phyloP scores from a whole-genome alignment of 768 basidiomycete species.

The Mycena rebaudengoi region DNA sequence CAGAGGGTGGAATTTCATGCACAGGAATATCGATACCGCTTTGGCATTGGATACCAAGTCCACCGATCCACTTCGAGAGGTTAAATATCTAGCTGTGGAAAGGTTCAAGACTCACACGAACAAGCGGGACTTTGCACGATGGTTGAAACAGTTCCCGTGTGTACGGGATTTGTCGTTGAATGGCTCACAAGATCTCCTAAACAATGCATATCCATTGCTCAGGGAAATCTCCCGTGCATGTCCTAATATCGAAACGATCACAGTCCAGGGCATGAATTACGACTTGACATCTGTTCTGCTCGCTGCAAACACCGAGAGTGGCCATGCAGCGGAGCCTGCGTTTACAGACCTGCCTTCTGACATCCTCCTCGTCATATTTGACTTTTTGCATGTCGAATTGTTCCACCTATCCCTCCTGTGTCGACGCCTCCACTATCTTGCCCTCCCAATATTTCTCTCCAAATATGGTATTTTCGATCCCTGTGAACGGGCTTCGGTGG shows the following conservation, averaged over 20 bases:
- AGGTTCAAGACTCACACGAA: not conserved
- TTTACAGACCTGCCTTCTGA: constrained; percentile 4
- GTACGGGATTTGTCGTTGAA: not conserved
- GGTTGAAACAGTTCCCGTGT: constrained; percentile 8
- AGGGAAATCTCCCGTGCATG: constrained; percentile 7
- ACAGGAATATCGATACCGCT: not conserved
- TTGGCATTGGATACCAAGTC: not conserved
- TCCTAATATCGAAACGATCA: not conserved
- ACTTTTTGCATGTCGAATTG: not conserved
- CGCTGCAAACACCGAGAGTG: not conserved
- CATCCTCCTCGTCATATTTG: constrained; percentile 1
- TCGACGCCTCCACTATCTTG: constrained; percentile 13
- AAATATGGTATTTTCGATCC: not conserved
- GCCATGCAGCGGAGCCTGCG: not conserved
- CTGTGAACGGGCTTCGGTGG: not conserved
- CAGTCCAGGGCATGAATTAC: not conserved
- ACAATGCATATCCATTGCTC: not conserved
- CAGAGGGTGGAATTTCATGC: not conserved
- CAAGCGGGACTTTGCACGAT: not conserved
- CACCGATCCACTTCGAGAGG: not conserved
- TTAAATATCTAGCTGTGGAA: constrained; percentile 7
- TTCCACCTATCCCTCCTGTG: constrained; percentile 3
- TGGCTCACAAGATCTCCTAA: no score
- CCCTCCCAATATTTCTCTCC: constrained; percentile 2
- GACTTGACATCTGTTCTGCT: not conserved